Evolutionary conservation across 2,329 filamentous ascomycete genomes (phyloP).

Genomic region (Cordyceps militaris): DNA sequence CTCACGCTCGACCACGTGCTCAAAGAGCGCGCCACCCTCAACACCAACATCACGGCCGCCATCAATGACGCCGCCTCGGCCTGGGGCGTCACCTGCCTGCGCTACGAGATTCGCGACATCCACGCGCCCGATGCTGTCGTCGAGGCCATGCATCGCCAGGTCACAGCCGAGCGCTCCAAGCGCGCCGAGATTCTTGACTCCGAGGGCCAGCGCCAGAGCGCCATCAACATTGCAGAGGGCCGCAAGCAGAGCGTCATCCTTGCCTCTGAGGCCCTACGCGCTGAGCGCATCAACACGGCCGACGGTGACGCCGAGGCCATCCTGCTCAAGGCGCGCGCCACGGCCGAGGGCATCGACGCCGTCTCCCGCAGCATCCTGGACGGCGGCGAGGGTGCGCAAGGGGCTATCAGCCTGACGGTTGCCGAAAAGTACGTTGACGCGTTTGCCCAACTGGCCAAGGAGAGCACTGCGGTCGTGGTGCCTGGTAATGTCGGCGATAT

Average conservation of each 20-base stretch:
- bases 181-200: conserved; percentile 95
- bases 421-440: conserved; percentile 98
- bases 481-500: conserved; percentile 97
- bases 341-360: conserved; percentile 79
- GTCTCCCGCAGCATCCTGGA: conserved; percentile 69
- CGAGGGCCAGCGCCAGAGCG: conserved; percentile 91
- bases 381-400: conserved; percentile 69
- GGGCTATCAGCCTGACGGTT: conserved; percentile 77
- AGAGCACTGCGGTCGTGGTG: conserved; percentile 91
- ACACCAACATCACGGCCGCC: conserved; percentile 96
- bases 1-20: conserved; percentile 93
- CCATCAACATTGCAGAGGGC: conserved; percentile 98
- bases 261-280: conserved; percentile 81
- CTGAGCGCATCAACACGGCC: conserved; percentile 90
- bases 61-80: conserved; percentile 97
- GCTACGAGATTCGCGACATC: conserved; percentile 97
- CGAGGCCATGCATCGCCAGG: conserved; percentile 96
- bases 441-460: conserved; percentile 85
- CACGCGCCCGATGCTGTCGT: conserved; percentile 91
- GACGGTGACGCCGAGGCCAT: conserved; percentile 93
- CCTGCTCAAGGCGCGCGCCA: conserved; percentile 74
- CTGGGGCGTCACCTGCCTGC: conserved; percentile 92
- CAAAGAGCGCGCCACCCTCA: conserved; percentile 92
- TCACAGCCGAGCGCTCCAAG: conserved; percentile 95
- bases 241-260: conserved; percentile 95